Evolutionary conservation across 2,329 filamentous ascomycete species (phyloP).

Genomic region (Aureobasidium sp.): DNA sequence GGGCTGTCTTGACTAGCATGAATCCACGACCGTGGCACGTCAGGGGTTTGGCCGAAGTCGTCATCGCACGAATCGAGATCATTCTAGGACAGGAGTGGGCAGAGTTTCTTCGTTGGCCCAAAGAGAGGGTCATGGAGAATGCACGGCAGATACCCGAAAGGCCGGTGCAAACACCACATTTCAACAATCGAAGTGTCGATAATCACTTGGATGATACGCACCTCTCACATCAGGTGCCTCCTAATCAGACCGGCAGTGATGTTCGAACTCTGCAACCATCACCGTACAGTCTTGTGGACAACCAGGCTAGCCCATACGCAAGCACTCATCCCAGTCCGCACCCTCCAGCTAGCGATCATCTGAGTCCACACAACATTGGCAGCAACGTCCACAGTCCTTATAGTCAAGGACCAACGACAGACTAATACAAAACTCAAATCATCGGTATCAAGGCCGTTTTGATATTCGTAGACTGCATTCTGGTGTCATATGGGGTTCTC

Average conservation of each 20-base stretch:
- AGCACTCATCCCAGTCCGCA: neutral
- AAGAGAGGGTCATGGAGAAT: neutral
- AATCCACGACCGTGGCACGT: constrained; percentile 6
- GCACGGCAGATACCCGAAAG: neutral
- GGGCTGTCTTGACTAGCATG: constrained; percentile 1
- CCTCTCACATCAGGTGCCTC: neutral
- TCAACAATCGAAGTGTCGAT: neutral
- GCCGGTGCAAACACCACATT: neutral
- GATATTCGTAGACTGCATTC: no score
- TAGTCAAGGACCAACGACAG: neutral
- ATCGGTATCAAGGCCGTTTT: no score
- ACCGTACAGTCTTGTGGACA: neutral
- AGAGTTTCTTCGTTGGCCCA: constrained; percentile 9
- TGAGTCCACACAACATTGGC: neutral
- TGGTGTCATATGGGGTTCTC: no score
- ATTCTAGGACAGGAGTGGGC: constrained; percentile 5
- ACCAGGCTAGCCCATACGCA: neutral
- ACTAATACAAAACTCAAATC: neutral
- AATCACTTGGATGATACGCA: neutral
- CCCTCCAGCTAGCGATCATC: neutral
- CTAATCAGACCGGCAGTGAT: neutral
- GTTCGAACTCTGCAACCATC: neutral
- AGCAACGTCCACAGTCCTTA: neutral
- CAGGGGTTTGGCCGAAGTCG: neutral
- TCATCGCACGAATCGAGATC: neutral